Evolutionary conservation across 805 yeast species (phyloP).

Genomic region (Starmerella vaccinii): DNA sequence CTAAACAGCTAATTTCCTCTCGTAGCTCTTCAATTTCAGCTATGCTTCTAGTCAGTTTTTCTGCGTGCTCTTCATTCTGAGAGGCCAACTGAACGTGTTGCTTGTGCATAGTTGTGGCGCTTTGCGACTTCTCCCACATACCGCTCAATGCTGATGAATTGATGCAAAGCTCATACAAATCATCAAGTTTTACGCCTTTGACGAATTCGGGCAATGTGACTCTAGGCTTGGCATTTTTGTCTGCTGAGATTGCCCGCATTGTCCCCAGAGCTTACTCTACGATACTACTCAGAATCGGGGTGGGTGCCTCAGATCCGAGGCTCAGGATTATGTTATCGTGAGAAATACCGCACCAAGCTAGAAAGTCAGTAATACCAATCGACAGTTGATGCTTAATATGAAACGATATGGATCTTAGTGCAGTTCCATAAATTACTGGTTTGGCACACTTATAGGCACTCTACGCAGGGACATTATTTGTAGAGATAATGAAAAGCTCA

Average conservation of each 20-base stretch:
- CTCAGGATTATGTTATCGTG: too few relatives aligned
- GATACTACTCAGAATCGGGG: too few relatives aligned
- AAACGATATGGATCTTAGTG: too few relatives aligned
- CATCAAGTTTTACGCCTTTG: not conserved
- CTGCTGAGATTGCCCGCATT: not conserved
- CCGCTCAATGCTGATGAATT: not conserved
- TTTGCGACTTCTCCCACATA: not conserved
- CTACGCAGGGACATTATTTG: too few relatives aligned
- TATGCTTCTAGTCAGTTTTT: conserved; percentile 26
- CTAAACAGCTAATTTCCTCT: conserved; percentile 15
- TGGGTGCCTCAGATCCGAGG: too few relatives aligned
- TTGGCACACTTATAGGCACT: too few relatives aligned
- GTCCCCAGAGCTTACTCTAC: too few relatives aligned
- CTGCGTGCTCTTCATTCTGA: conserved; percentile 25
- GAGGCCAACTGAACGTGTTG: conserved; percentile 26
- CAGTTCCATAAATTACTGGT: too few relatives aligned
- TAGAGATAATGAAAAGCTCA: too few relatives aligned
- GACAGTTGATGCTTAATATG: too few relatives aligned
- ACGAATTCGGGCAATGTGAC: not conserved
- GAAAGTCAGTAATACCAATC: too few relatives aligned
- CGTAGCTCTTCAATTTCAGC: conserved; percentile 24
- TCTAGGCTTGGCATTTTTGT: not conserved
- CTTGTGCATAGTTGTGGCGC: conserved; percentile 6
- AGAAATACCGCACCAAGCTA: too few relatives aligned
- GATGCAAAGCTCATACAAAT: not conserved